Evolutionary conservation across 2,329 filamentous ascomycete species (phyloP).

Genomic region (Pleurostoma richardsiae): DNA sequence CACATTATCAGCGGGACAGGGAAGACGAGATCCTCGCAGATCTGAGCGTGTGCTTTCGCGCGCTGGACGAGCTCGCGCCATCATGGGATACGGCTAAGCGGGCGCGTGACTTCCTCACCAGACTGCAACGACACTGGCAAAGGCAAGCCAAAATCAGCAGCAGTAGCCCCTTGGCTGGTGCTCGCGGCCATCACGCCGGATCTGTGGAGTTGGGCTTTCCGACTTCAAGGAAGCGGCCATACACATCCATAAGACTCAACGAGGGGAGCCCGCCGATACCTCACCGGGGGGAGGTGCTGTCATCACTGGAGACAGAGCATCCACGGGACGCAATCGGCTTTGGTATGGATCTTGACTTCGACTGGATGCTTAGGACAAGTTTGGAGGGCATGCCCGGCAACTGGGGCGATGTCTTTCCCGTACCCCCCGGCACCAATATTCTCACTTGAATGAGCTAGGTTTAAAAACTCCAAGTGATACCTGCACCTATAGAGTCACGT

Average conservation of each 20-base stretch:
- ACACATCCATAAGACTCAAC: background rate
- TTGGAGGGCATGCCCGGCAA: background rate
- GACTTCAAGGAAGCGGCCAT: background rate
- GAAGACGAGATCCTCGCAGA: conserved; percentile 7
- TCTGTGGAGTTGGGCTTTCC: background rate
- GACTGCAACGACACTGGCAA: conserved; percentile 8
- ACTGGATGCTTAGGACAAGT: conserved; percentile 1
- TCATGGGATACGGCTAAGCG: conserved; percentile 11
- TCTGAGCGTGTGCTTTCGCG: conserved; percentile 10
- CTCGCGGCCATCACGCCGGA: background rate
- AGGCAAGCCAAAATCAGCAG: conserved; percentile 1
- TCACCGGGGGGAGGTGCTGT: background rate
- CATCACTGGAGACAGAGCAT: background rate
- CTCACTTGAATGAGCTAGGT: background rate
- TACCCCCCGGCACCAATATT: background rate
- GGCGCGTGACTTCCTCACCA: conserved; percentile 7
- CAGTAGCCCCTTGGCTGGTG: background rate
- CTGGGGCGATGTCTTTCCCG: background rate
- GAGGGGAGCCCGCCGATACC: background rate
- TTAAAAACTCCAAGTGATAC: no score
- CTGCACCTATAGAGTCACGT: no score
- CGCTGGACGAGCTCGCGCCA: conserved; percentile 11
- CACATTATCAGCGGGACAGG: conserved; percentile 4
- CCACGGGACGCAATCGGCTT: background rate
- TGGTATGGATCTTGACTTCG: conserved; percentile 1